These are phyloP conservation scores for Lepiota brunneoincarnata DNA, from an alignment of 768 basidiomycete species.

Conservation along the genomic window DNA sequence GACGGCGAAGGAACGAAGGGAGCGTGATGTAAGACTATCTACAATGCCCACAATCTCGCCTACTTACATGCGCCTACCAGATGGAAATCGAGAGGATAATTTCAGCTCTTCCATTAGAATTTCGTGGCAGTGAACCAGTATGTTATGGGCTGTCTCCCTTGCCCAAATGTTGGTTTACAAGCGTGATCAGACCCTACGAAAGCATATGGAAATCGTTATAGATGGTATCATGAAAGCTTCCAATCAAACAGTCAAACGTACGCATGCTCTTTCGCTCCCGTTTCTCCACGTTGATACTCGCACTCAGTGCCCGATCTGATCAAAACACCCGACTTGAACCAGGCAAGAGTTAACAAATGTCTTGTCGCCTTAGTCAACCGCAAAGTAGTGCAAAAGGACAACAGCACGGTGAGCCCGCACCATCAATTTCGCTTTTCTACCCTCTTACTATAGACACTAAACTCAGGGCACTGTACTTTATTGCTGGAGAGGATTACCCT, in stretches of 20 bases:
- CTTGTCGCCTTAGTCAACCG: slow-evolving; percentile 87
- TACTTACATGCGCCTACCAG: slow-evolving; percentile 23
- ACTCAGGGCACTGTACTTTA: slow-evolving; percentile 58
- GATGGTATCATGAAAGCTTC: slow-evolving; percentile 69
- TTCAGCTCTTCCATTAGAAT: slow-evolving; percentile 81
- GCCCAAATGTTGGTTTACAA: not conserved
- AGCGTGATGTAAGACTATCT: slow-evolving; percentile 54
- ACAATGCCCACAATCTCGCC: not conserved
- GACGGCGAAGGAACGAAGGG: slow-evolving; percentile 81
- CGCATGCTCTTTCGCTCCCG: slow-evolving; percentile 16
- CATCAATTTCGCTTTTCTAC: not conserved
- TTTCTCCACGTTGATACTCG: not conserved
- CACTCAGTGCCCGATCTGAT: slow-evolving; percentile 72
- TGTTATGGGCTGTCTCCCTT: slow-evolving; percentile 23
- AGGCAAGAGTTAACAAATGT: slow-evolving; percentile 91
- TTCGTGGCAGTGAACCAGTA: slow-evolving; percentile 85
- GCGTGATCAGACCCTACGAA: slow-evolving; percentile 55
- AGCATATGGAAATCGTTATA: slow-evolving; percentile 80
- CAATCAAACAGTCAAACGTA: slow-evolving; percentile 60
- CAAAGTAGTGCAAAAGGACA: slow-evolving; percentile 81
- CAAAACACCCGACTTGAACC: slow-evolving; percentile 77
- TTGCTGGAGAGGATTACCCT: slow-evolving; percentile 55
- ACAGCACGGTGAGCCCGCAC: slow-evolving; percentile 43
- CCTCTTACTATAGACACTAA: not conserved
- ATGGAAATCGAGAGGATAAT: slow-evolving; percentile 70